These are phyloP conservation scores for Russula vinacea DNA, from an alignment of 768 basidiomycete species.

Conservation along the genomic window DNA sequence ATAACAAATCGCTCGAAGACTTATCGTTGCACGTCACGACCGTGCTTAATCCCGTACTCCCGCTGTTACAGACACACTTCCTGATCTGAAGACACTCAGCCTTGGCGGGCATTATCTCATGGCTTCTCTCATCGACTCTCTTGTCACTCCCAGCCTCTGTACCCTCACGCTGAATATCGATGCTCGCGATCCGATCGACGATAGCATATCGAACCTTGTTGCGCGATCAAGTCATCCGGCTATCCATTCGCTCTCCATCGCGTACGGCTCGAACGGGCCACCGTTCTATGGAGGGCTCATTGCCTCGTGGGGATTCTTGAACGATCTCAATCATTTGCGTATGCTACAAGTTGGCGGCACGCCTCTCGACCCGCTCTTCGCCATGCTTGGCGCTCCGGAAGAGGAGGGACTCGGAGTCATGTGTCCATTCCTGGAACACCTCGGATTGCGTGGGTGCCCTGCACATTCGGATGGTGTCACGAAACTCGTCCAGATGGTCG, in stretches of 20 bases:
- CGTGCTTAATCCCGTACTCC: slow-evolving; percentile 60
- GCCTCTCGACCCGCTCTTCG: slow-evolving; percentile 60
- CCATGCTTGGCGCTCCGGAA: slow-evolving; percentile 56
- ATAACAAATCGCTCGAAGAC: slow-evolving; percentile 53
- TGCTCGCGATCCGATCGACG: slow-evolving; percentile 70
- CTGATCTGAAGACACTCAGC: slow-evolving; percentile 51
- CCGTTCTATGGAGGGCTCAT: slow-evolving; percentile 57
- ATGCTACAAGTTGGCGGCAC: slow-evolving; percentile 63
- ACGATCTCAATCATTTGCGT: slow-evolving; percentile 55
- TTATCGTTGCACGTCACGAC: slow-evolving; percentile 62
- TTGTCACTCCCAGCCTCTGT: slow-evolving; percentile 57
- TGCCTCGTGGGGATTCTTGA: slow-evolving; percentile 65
- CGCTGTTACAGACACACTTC: slow-evolving; percentile 54
- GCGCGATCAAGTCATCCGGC: slow-evolving; percentile 57
- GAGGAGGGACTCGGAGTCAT: slow-evolving; percentile 57
- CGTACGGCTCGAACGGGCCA: slow-evolving; percentile 46
- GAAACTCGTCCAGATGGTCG: slow-evolving; percentile 69
- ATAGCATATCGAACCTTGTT: slow-evolving; percentile 60
- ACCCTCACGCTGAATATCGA: slow-evolving; percentile 67
- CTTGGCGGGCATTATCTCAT: slow-evolving; percentile 69
- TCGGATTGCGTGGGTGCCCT: slow-evolving; percentile 64
- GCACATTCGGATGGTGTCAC: slow-evolving; percentile 60
- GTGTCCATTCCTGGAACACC: slow-evolving; percentile 57
- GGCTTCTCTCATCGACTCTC: slow-evolving; percentile 55
- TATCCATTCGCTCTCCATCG: slow-evolving; percentile 58